phyloP scores from a whole-genome alignment of 768 basidiomycete genomes.

The Lactarius sp. region DNA sequence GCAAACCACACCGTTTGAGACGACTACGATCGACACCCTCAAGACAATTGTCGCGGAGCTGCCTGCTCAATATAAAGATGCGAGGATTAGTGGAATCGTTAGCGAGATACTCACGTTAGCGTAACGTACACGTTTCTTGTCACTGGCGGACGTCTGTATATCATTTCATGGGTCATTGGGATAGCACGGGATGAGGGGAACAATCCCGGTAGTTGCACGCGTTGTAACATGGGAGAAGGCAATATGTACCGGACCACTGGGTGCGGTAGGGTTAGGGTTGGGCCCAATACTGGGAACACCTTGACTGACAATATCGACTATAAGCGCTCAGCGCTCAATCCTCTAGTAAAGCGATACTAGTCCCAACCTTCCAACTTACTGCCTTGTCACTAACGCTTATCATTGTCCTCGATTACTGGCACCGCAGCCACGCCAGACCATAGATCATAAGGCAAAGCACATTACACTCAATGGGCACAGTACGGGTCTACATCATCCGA shows the following conservation, averaged over 20 bases:
- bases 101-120: conserved; percentile 46
- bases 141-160: not conserved
- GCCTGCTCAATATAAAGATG: conserved; percentile 50
- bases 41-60: conserved; percentile 38
- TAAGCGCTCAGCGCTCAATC: too few species aligned
- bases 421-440: not conserved
- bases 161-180: conserved; percentile 1
- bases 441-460: not conserved
- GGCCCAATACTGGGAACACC: too few species aligned
- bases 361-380: too few species aligned
- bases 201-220: not conserved
- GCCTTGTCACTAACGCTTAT: not conserved
- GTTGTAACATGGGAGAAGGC: not conserved
- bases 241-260: not conserved
- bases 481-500: conserved; percentile 60
- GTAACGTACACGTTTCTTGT: conserved; percentile 25
- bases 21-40: conserved; percentile 40
- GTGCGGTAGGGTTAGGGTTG: not conserved
- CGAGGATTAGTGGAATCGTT: conserved; percentile 48
- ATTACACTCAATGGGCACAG: conserved; percentile 31
- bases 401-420: not conserved
- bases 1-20: conserved; percentile 35
- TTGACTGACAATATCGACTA: too few species aligned
- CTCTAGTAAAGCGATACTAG: too few species aligned
- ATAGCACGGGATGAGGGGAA: not conserved